Conservation (phyloP, 1,139 yeast genomes). For the Suhomyces anneliseae region DNA sequence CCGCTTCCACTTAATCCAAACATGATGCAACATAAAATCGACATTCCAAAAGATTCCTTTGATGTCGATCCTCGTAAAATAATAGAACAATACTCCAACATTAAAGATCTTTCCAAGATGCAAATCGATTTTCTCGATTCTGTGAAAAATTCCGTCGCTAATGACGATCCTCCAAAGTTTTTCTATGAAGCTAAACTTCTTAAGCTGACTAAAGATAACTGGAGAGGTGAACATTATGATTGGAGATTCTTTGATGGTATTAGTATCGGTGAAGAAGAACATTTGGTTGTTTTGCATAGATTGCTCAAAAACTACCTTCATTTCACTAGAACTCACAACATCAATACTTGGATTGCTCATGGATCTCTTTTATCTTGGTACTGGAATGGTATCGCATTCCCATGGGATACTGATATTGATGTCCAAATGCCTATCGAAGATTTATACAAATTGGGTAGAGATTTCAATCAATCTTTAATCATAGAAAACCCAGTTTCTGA, state of each 20-base stretch:
- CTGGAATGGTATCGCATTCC: constrained; percentile 29
- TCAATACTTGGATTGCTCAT: constrained; percentile 44
- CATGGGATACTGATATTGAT: constrained; percentile 29
- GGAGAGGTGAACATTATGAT: constrained; percentile 47
- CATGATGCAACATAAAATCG: constrained; percentile 9
- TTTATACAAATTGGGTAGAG: constrained; percentile 19
- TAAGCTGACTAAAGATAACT: constrained; percentile 16
- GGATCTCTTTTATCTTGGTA: constrained; percentile 32
- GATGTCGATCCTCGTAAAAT: constrained; percentile 15
- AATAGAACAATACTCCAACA: constrained; percentile 9
- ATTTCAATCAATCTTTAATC: constrained; percentile 23
- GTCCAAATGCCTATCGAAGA: constrained; percentile 27
- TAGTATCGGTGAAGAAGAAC: constrained; percentile 29
- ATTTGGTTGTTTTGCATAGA: constrained; percentile 28
- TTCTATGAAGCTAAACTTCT: constrained; percentile 34
- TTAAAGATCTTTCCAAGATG: constrained; percentile 2
- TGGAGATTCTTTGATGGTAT: constrained; percentile 40
- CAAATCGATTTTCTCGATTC: constrained; percentile 22
- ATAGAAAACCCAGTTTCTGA: constrained; percentile 22
- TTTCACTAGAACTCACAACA: constrained; percentile 29
- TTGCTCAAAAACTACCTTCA: constrained; percentile 32
- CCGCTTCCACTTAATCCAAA: constrained; percentile 8
- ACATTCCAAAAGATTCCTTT: constrained; percentile 17
- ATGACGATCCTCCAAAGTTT: constrained; percentile 28
- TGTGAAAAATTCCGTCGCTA: constrained; percentile 8